phyloP scores from a whole-genome alignment of 2,329 filamentous ascomycete species.

The Zymoseptoria tritici region DNA sequence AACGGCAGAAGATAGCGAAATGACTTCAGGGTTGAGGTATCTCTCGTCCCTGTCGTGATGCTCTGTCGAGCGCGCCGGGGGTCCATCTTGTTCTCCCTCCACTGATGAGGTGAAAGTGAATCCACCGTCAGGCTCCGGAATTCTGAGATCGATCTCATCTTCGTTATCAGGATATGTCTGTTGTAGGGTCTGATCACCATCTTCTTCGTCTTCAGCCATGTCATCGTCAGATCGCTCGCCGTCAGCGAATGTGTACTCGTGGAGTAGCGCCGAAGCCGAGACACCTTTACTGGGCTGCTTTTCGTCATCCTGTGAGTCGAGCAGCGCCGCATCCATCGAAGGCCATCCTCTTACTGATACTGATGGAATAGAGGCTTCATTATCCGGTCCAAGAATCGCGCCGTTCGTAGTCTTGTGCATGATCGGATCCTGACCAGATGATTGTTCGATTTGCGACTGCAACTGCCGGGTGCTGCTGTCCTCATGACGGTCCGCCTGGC shows the following conservation, averaged over 20 bases:
- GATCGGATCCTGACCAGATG: background rate
- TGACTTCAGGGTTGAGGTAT: background rate
- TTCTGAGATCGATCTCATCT: conserved; percentile 18
- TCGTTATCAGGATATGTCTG: background rate
- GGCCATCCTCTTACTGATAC: background rate
- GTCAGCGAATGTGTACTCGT: background rate
- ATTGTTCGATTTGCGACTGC: background rate
- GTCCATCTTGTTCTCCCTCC: background rate
- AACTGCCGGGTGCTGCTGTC: background rate
- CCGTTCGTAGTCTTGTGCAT: background rate
- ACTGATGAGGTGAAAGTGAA: conserved; percentile 15
- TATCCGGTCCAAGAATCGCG: background rate
- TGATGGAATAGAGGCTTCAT: background rate
- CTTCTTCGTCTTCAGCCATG: conserved; percentile 7
- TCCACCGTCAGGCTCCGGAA: conserved; percentile 24
- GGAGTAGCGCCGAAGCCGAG: background rate
- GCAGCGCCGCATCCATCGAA: background rate
- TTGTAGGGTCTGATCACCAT: background rate
- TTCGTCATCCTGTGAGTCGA: background rate
- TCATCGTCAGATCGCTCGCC: background rate
- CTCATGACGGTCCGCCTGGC: background rate
- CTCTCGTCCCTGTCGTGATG: background rate
- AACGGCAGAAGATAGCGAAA: background rate
- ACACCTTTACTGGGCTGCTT: background rate
- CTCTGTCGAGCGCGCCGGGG: background rate